Evolutionary conservation across 1,284 basidiomycete species (phyloP), one percentile per base, ranked within the genome.

Genomic region (Austroboletus niveus): DNA sequence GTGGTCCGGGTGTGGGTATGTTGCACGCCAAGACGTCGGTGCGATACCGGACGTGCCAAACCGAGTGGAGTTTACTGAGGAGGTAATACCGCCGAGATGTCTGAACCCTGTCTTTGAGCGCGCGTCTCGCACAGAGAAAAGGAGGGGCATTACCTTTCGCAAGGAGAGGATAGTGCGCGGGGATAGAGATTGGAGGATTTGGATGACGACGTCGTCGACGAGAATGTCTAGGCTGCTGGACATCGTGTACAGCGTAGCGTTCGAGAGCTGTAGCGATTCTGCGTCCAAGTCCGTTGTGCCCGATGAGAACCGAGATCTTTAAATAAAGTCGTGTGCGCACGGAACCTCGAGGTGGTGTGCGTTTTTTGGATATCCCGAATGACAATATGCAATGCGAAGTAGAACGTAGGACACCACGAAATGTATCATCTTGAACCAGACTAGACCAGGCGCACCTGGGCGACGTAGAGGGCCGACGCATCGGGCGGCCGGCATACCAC

Each of bases 1-100:
- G 17, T 1, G 52, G 52, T 8, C 66, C 65, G 0, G 63, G 65
- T 1, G 11, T 29, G 7, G 63, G 66, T 4, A 64, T 44, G n/a
- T 59, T 46, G 4, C 55, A 54, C 11, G 48, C 59, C 44, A 69
- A 43, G 7, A 65, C 63, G 1, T 65, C 53, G 4, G 49, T 47
- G 34, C 61, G 53, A 34, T 64, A 69, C 27, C 51, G 53, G 9
- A 48, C 32, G 20, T 60, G 36, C 63, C 63, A 64, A 6, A 64
- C 45, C 22, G 59, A 62, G 24, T 54, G 63, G 10, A 58, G 47
- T 49, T 60, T 62, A 8, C 58, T 66, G 47, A 69, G 63, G 12
- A 47, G 38, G 41, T 69, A 62, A 40, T 64, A 64, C 8, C 66
- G 58, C 34, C 53, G 52, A 32, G 63, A 67, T 20, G 66, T 66